Conservation (phyloP, 1,284 basidiomycete species). For the Ceraceosorus guamensis region DNA sequence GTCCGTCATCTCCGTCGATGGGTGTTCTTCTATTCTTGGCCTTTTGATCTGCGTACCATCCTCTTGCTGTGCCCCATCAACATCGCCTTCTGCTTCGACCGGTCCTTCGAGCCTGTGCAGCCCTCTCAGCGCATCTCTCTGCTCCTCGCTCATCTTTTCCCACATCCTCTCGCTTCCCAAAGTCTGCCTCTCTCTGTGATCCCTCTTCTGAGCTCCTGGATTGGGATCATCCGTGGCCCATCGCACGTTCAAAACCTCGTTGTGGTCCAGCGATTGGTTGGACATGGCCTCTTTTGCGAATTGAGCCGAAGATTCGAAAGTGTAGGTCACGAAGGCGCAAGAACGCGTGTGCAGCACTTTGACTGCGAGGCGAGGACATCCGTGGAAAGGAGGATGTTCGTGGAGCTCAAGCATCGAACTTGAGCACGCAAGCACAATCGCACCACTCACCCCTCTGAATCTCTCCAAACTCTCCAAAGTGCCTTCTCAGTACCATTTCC, state of each 20-base stretch:
- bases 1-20: too few relatives aligned
- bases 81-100: conserved; percentile 29
- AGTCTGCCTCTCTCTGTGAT: conserved; percentile 21
- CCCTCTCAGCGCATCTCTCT: conserved; percentile 11
- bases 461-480: conserved; percentile 96
- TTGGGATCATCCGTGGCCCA: conserved; percentile 47
- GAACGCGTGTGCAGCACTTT: conserved; percentile 86
- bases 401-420: conserved; percentile 3
- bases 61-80: conserved; percentile 19
- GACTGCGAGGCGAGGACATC: conserved; percentile 53
- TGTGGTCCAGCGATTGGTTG: conserved; percentile 91
- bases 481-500: conserved; percentile 50
- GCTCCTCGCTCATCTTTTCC: conserved; percentile 27
- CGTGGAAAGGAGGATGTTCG: conserved; percentile 8
- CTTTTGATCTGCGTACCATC: too few relatives aligned
- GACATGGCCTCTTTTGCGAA: conserved; percentile 99
- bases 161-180: conserved; percentile 32
- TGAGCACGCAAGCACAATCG: not conserved
- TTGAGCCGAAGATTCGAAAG: conserved; percentile 72
- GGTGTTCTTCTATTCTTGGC: too few relatives aligned
- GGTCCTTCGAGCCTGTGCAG: conserved; percentile 22
- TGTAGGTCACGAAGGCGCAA: conserved; percentile 95
- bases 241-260: conserved; percentile 79
- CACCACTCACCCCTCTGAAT: conserved; percentile 73
- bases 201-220: conserved; percentile 28